Evolutionary conservation across 768 basidiomycete genomes (phyloP), one percentile per base, ranked within the genome.

Genomic region (Amanita polypyramis): DNA sequence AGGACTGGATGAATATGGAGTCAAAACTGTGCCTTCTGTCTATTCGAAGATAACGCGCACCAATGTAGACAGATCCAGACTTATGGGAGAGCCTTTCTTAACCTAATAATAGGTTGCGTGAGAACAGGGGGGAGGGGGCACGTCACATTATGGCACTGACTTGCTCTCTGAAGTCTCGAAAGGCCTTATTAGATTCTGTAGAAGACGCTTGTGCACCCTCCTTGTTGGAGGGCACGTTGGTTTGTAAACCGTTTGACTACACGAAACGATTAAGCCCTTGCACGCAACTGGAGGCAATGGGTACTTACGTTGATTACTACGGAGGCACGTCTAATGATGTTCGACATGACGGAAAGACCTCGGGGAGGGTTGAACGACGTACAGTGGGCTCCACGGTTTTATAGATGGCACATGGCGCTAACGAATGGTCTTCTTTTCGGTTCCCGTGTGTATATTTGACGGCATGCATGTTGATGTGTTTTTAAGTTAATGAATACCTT

Each of bases 161-260:
- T 60, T 69, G 67, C 8, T 71, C 69, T 27, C 66, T 62, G 46
- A 76, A 66, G 36, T 68, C 69, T 25, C 64, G 65, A 49, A 76
- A 57, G 21, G 62, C 56, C 51, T 67, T 68, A 39, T 2, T 33
- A 3, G 25, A 8, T 7, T 27, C 47, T 20, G 17, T 25, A 20
- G 43, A 21, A 6, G 43, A 3, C 3, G 2, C 4, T 39, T 10
- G 9, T 8, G 44, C 7, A 36, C 20, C 34, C 33, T 41, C 39
- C 21, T 49, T 49, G 14, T 15, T 21, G 10, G 36, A 5, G 15
- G 30, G 17, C 9, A 25, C 12, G 19, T 5, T 38, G 45, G n/a
- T 17, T 19, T 34, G 43, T 9, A 32, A 6, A 23, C 47, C 40
- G 17, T 34, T 42, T 10, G 47, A 20, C 45, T 46, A n/a, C 5